These are phyloP conservation scores for Rhododendron simsii DNA, from an alignment of 148 eudicot genomes.

Conservation along the genomic window DNA sequence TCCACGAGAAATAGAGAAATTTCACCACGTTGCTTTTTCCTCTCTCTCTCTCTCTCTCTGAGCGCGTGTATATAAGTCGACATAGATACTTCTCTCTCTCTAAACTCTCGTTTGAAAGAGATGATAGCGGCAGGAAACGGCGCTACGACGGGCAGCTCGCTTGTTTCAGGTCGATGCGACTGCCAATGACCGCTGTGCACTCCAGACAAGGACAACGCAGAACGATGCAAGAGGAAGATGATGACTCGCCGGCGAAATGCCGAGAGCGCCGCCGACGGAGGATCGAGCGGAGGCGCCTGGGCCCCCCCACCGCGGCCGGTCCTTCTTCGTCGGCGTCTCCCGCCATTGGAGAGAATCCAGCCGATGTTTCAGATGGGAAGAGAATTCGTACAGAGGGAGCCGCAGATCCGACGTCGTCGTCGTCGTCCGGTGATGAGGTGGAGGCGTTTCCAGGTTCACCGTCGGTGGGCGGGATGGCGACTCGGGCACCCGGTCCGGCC, in stretches of 20 bases:
- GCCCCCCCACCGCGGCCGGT: not conserved
- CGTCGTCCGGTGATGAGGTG: not conserved
- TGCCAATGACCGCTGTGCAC: not conserved
- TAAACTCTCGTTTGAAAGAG: not conserved
- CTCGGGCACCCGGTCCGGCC: not conserved
- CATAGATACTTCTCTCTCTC: not conserved
- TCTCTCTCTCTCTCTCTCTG: not conserved
- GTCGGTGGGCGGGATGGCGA: not conserved
- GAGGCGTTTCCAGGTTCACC: not conserved
- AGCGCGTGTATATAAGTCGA: not conserved
- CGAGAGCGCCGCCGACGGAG: conserved; percentile 27
- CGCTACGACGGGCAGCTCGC: not conserved
- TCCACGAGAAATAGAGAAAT: not conserved
- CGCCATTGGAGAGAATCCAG: not conserved
- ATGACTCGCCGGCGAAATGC: conserved; percentile 10
- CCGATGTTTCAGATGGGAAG: not conserved
- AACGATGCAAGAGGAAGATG: not conserved
- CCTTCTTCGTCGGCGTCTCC: not conserved
- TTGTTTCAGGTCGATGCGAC: not conserved
- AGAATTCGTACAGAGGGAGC: not conserved
- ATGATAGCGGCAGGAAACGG: not conserved
- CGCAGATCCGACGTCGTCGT: not conserved
- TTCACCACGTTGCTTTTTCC: not conserved
- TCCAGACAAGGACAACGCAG: not conserved
- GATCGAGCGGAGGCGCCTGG: conserved; percentile 12